Conservation (phyloP, 2,329 filamentous ascomycete species). For the Parafenestella ontariensis region DNA sequence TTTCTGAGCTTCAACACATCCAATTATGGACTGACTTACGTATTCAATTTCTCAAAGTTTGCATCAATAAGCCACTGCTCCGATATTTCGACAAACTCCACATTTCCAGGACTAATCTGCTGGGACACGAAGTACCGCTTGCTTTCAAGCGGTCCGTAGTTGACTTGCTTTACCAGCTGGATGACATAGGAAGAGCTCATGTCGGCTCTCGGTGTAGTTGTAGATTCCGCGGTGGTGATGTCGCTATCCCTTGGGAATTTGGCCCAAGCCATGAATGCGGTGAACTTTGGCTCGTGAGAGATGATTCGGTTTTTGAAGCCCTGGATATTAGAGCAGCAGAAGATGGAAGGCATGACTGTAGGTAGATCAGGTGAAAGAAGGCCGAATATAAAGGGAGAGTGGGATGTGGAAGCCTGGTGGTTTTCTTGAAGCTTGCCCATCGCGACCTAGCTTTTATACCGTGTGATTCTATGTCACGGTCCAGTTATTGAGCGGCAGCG, state of each 20-base stretch:
- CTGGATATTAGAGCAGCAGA: slow-evolving; percentile 19
- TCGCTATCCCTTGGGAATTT: slow-evolving; percentile 24
- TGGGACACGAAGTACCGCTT: slow-evolving; percentile 51
- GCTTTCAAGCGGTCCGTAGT: slow-evolving; percentile 54
- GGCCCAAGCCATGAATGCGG: slow-evolving; percentile 41
- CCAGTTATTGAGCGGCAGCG: neutral
- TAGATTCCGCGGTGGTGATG: neutral
- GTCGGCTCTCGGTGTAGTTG: neutral
- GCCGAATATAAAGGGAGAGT: no score
- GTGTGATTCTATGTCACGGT: neutral
- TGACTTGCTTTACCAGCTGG: slow-evolving; percentile 56
- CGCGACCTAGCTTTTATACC: neutral
- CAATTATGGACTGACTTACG: slow-evolving; percentile 34
- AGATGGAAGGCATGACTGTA: neutral
- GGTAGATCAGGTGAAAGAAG: no score
- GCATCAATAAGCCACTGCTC: slow-evolving; percentile 51
- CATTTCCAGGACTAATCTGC: slow-evolving; percentile 7
- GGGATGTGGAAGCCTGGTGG: neutral
- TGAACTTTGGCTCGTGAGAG: slow-evolving; percentile 33
- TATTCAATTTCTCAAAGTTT: slow-evolving; percentile 56
- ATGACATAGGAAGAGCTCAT: slow-evolving; percentile 33
- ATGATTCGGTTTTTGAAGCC: slow-evolving; percentile 20
- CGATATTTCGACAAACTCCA: slow-evolving; percentile 43
- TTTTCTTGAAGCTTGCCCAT: neutral
- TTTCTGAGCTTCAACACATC: neutral